Conservation (phyloP, 352 stramenopile genomes). For the Elongisporangium undulatum region DNA sequence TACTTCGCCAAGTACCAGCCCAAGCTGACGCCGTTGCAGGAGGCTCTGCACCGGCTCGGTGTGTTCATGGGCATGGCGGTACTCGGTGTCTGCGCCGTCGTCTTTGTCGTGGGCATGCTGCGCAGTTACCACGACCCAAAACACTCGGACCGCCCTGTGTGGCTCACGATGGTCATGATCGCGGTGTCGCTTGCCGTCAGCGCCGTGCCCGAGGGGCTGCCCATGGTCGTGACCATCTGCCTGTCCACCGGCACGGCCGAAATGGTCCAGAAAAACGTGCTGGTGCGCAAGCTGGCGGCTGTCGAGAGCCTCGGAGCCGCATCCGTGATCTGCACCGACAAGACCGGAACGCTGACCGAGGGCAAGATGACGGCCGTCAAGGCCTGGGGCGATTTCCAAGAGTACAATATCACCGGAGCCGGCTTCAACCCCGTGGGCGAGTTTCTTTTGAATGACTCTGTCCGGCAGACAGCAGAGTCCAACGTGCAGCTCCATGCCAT, state of each 20-base stretch:
- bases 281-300: slow-evolving; percentile 51
- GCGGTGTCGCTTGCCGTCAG: slow-evolving; percentile 64
- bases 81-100: slow-evolving; percentile 83
- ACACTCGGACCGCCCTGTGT: slow-evolving; percentile 70
- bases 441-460: slow-evolving; percentile 14
- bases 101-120: slow-evolving; percentile 75
- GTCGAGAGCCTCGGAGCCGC: slow-evolving; percentile 67
- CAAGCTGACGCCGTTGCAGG: slow-evolving; percentile 82
- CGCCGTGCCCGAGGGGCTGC: slow-evolving; percentile 39
- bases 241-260: slow-evolving; percentile 26
- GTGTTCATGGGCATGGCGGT: slow-evolving; percentile 81
- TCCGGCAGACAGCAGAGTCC: slow-evolving; percentile 14
- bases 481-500: slow-evolving; percentile 25
- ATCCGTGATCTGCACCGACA: slow-evolving; percentile 86
- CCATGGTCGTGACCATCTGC: slow-evolving; percentile 37
- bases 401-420: slow-evolving; percentile 30
- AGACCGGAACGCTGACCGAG: slow-evolving; percentile 89
- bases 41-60: slow-evolving; percentile 91
- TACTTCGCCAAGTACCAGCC: slow-evolving; percentile 24
- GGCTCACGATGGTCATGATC: slow-evolving; percentile 88
- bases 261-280: slow-evolving; percentile 43
- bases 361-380: slow-evolving; percentile 54
- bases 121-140: slow-evolving; percentile 40
- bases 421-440: slow-evolving; percentile 25
- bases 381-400: slow-evolving; percentile 29